Evolutionary conservation across 140 eudicot species (phyloP).

Genomic region (Cichorium intybus): DNA sequence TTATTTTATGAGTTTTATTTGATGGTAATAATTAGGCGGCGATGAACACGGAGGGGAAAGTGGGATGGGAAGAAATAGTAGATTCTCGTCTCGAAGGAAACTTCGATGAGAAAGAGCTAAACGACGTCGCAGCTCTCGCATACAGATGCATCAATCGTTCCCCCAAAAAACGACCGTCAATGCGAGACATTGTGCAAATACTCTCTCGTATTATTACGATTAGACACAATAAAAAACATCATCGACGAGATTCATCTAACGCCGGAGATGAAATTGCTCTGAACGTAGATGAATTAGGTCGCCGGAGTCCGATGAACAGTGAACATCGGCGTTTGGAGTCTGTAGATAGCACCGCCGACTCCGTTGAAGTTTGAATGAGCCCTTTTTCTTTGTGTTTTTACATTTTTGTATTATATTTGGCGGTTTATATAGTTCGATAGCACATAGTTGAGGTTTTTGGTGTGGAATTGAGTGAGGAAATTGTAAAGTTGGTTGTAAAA

Average conservation of each 20-base stretch:
- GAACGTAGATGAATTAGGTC: slow-evolving; percentile 48
- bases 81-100: slow-evolving; percentile 84
- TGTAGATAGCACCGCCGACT: slow-evolving; percentile 56
- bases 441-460: slow-evolving; percentile 26
- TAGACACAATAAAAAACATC: slow-evolving; percentile 53
- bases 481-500: slow-evolving; percentile 15
- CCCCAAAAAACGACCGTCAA: slow-evolving; percentile 75
- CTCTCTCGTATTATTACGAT: slow-evolving; percentile 53
- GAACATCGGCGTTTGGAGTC: slow-evolving; percentile 69
- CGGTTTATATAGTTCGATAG: slow-evolving; percentile 19
- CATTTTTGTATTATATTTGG: too few relatives aligned
- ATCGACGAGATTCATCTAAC: slow-evolving; percentile 41
- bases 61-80: slow-evolving; percentile 90
- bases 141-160: slow-evolving; percentile 69
- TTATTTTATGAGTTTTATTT: too few relatives aligned
- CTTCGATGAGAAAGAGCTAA: slow-evolving; percentile 61
- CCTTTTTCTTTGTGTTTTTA: not conserved
- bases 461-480: slow-evolving; percentile 25
- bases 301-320: slow-evolving; percentile 38
- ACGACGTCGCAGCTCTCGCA: slow-evolving; percentile 75
- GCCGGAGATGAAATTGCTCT: slow-evolving; percentile 50
- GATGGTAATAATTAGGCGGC: slow-evolving; percentile 82
- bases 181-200: slow-evolving; percentile 86
- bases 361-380: slow-evolving; percentile 42
- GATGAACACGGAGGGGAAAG: slow-evolving; percentile 72